These are phyloP conservation scores for Talaromyces amestolkiae DNA, from an alignment of 2,329 filamentous ascomycete species.

Conservation along the genomic window DNA sequence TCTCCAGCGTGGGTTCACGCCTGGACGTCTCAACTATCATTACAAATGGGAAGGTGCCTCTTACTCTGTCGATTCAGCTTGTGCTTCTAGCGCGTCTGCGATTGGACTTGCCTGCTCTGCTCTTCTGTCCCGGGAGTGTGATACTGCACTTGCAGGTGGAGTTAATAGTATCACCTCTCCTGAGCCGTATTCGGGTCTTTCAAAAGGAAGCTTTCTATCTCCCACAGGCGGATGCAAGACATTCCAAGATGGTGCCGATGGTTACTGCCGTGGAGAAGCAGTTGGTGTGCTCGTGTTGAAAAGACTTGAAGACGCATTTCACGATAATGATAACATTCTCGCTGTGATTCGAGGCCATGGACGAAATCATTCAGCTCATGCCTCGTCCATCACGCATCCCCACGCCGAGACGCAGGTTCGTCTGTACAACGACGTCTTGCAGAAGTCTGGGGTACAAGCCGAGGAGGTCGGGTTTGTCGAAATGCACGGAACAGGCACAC, in stretches of 20 bases:
- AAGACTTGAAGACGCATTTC: conserved; percentile 44
- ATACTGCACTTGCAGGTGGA: conserved; percentile 74
- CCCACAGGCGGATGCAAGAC: conserved; percentile 45
- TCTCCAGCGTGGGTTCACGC: neutral
- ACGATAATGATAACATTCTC: conserved; percentile 41
- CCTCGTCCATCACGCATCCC: conserved; percentile 35
- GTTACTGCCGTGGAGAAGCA: conserved; percentile 53
- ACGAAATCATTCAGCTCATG: conserved; percentile 45
- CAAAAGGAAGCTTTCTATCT: conserved; percentile 42
- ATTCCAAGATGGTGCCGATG: conserved; percentile 47
- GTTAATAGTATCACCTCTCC: conserved; percentile 69
- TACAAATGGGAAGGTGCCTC: conserved; percentile 70
- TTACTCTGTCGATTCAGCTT: conserved; percentile 68
- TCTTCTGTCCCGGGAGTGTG: conserved; percentile 61
- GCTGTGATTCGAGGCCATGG: conserved; percentile 41
- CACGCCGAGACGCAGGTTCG: conserved; percentile 29
- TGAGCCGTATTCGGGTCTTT: conserved; percentile 70
- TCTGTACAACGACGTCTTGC: neutral
- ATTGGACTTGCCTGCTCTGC: conserved; percentile 65
- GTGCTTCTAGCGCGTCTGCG: conserved; percentile 67
- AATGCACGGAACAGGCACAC: conserved; percentile 34
- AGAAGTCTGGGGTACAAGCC: neutral
- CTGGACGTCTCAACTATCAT: conserved; percentile 65
- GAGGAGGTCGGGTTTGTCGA: conserved; percentile 31
- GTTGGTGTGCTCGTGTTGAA: conserved; percentile 50